These are phyloP conservation scores for Fremontodendron californicum DNA, from an alignment of 345 rosid species.

Conservation along the genomic window DNA sequence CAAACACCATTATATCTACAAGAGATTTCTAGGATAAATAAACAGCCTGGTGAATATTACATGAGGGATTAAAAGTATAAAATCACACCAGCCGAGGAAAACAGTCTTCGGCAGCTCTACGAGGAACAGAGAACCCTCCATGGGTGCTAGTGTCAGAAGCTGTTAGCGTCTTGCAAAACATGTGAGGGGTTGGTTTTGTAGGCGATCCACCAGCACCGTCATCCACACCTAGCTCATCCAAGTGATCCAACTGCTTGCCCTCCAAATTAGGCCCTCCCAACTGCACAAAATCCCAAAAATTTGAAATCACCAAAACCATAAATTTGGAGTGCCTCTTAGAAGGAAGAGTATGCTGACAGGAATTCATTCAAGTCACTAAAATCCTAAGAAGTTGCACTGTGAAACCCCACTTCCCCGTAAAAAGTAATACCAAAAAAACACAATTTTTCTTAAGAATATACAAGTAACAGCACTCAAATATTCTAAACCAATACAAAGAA, in stretches of 20 bases:
- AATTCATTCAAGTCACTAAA: background rate
- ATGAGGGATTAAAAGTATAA: background rate
- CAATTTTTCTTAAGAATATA: background rate
- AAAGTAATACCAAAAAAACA: background rate
- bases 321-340: background rate
- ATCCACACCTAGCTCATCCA: conserved; percentile 47
- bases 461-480: background rate
- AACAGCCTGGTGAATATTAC: background rate
- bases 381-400: background rate
- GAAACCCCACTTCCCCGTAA: background rate
- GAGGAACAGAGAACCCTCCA: conserved; percentile 98
- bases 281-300: conserved; percentile 37
- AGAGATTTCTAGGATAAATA: background rate
- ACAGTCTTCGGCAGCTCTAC: conserved; percentile 99
- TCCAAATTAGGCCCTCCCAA: conserved; percentile 43
- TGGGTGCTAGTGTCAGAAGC: conserved; percentile 99
- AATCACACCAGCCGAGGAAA: conserved; percentile 84
- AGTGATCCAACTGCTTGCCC: conserved; percentile 47
- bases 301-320: conserved; percentile 5
- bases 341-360: background rate
- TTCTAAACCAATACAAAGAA: background rate
- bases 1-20: background rate
- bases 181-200: conserved; percentile 76
- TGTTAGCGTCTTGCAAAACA: conserved; percentile 98
- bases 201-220: conserved; percentile 55